These are phyloP conservation scores for Rhodomyrtus tomentosa DNA, from an alignment of 345 rosid species.

Conservation along the genomic window DNA sequence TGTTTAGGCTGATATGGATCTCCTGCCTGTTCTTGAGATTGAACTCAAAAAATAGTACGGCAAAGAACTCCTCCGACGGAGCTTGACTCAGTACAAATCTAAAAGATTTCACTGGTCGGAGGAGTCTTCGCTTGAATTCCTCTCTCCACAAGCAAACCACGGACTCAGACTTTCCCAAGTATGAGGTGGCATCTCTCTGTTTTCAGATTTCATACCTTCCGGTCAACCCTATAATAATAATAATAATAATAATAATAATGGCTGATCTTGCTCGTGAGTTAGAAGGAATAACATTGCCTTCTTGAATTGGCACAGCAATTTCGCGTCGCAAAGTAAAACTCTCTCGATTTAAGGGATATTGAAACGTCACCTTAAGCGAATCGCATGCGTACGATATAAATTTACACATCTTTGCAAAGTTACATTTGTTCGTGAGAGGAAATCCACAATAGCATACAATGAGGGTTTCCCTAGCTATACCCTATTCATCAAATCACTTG, in stretches of 20 bases:
- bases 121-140: not conserved
- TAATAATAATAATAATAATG: not conserved
- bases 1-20: not conserved
- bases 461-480: not conserved
- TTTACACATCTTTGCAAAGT: not conserved
- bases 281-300: not conserved
- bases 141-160: not conserved
- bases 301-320: not conserved
- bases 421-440: not conserved
- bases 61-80: not conserved
- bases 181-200: not conserved
- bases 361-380: accelerated
- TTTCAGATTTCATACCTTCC: not conserved
- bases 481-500: not conserved
- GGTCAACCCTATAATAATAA: not conserved
- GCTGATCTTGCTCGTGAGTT: not conserved
- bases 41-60: not conserved
- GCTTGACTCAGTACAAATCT: not conserved
- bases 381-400: not conserved
- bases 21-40: not conserved
- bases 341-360: not conserved
- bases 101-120: not conserved
- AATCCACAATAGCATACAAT: not conserved
- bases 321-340: not conserved
- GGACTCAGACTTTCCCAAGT: not conserved